Base-by-base conservation (phyloP, 2,329 filamentous ascomycete genomes). In the Aureobasidium sp. region DNA sequence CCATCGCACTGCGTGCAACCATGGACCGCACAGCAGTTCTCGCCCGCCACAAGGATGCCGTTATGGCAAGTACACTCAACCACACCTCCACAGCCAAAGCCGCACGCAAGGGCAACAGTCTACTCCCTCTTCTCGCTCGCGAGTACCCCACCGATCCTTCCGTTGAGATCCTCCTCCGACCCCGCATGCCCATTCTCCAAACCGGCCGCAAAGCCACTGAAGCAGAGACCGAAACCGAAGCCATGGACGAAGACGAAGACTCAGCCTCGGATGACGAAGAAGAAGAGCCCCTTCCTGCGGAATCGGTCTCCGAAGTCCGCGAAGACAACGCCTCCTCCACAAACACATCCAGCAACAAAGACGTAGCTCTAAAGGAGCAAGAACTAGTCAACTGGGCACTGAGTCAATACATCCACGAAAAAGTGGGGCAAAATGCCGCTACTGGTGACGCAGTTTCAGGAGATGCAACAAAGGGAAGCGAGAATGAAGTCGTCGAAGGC, bases 11-110 rank as follows among this genome's bases (percentile, higher is more conserved):
- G 25, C 86, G 93, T 57, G 83, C 86, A 11, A 84, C 90, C 51
- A 80, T 96, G 64, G 91, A 97, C 69, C 88, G 89, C 65, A 90
- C 89, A 3, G 88, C 90, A 25, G 87, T 96, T 61, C 76, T 96
- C 27, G 82, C 80, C 5, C 80, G 81, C 63, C 81, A 87, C 71
- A 86, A 85, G 69, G 79, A 86, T 36, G 87, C 89, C 45, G 89
- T 97, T 82, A 70, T 94, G 11, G 85, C 91, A 6, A 93, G 90
- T 71, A 85, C 95, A 13, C 77, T 97, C 63, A 91, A 94, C 72
- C 90, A 91, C 0, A 85, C 64, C 78, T 85, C 69, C 78, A 83
- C 68, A 81, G 85, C 70, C 82, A 86, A 45, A 79, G 63, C 63
- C n/a, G 54, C 59, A 41, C 53, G 59, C 10, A 65, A 64, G 9